Evolutionary conservation across 805 yeast genomes (phyloP), one percentile per base, ranked within the genome.

Genomic region (Wickerhamiella cacticola): DNA sequence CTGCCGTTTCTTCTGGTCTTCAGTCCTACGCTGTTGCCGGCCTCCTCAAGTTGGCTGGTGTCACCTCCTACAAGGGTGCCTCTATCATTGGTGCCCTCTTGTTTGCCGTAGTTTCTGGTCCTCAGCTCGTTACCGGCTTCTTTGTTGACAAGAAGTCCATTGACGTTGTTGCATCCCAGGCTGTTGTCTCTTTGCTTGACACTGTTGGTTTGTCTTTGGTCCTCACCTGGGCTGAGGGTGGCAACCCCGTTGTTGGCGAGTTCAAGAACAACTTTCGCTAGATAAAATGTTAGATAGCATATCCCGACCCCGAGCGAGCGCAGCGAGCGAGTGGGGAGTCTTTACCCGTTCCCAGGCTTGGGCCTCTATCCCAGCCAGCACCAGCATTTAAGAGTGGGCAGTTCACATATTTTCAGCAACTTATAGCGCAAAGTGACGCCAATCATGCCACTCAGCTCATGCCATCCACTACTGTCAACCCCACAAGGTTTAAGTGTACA

Each of bases 1-100:
- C 69, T 16, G 39, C 64, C 35, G 58, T 57, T 23, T 54, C 64
- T 23, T 58, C 70, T n/a, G 64, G 60, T 8, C 55, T 64, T 25
- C 70, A 66, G 60, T 56, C 71, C 9, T 68, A 68, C 53, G 70
- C 67, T n/a, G 61, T 65, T 42, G 58, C 66, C 25, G 68, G 67
- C 10, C 54, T 68, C 39, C 57, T 68, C 41, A 61, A 64, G 54
- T 57, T 65, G 38, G 61, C 70, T 36, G 68, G 67, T 47, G 60
- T 66, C 39, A 50, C 58, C 56, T 56, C 59, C 46, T 59, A 60
- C 57, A 63, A 65, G 59, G 70, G 66, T 12, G 69, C 71, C 16
- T 58, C 64, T 45, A 59, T 63, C 44, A 50, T 68, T 22, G 71
- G 71, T 15, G 50, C 62, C 12, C 56, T 68, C 26, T 56, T 68